Conservation (phyloP, 257 asterid species). For the Nicotiana paniculata region DNA sequence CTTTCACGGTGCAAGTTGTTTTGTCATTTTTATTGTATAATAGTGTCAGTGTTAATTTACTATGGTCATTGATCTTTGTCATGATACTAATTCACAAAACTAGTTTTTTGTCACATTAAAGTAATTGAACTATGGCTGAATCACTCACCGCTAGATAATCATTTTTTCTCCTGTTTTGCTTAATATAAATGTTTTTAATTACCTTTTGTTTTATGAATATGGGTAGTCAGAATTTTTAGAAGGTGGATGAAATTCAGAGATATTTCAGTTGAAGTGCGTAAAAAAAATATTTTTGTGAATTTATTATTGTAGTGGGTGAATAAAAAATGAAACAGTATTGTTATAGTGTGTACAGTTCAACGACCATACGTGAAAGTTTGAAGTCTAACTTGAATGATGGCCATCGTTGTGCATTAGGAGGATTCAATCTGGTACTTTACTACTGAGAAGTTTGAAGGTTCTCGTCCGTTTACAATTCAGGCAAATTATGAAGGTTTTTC, state of each 20-base stretch:
- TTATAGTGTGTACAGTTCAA: not conserved
- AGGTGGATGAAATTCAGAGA: too few species aligned
- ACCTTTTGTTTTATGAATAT: too few species aligned
- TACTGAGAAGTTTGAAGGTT: slow-evolving; percentile 57
- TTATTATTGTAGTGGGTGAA: not conserved
- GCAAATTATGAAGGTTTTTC: slow-evolving; percentile 66
- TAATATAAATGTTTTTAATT: not conserved
- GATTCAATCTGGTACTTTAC: slow-evolving; percentile 76
- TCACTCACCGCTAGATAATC: too few species aligned
- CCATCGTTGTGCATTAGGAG: slow-evolving; percentile 35
- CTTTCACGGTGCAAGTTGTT: not conserved
- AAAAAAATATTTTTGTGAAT: not conserved
- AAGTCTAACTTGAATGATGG: not conserved
- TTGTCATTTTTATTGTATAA: not conserved
- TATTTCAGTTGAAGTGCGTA: too few species aligned
- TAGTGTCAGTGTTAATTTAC: too few species aligned
- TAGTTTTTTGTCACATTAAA: too few species aligned
- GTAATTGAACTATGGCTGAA: not conserved
- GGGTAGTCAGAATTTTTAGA: too few species aligned
- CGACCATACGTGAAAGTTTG: not conserved
- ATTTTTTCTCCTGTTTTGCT: too few species aligned
- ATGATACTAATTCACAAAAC: not conserved
- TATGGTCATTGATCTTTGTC: too few species aligned
- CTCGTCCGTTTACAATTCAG: slow-evolving; percentile 62
- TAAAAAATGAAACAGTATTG: too few species aligned